Conservation (phyloP, 108 stramenopile genomes). For the Skeletonema marinoi region DNA sequence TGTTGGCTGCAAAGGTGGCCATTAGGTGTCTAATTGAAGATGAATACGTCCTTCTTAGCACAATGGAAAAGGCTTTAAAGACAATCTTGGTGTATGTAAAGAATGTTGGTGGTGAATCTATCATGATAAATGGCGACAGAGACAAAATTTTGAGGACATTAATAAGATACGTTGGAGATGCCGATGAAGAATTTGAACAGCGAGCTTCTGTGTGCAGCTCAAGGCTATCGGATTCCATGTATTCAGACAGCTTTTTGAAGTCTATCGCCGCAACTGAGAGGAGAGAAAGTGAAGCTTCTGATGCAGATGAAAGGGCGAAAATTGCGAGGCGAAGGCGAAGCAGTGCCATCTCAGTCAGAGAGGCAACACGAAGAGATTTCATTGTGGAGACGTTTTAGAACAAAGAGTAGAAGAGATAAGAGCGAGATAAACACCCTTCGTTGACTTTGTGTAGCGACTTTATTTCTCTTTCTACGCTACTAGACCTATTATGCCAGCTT, state of each 20-base stretch:
- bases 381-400: not conserved
- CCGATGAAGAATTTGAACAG: not conserved
- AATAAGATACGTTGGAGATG: not conserved
- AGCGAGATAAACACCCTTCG: too few species aligned
- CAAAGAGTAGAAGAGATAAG: too few species aligned
- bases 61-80: conserved; percentile 14
- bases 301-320: too few species aligned
- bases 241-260: not conserved
- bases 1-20: conserved; percentile 46
- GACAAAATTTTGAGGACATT: not conserved
- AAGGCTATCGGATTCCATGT: not conserved
- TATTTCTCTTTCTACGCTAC: not conserved
- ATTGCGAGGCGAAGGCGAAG: not conserved
- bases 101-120: not conserved
- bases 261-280: not conserved
- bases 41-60: conserved; percentile 43
- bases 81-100: conserved; percentile 24
- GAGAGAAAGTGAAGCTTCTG: too few species aligned
- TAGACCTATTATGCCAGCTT: not conserved
- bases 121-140: not conserved
- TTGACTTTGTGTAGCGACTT: too few species aligned
- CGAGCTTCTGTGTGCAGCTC: not conserved
- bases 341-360: not conserved
- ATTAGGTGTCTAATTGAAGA: conserved; percentile 71
- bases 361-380: not conserved